Percentiles rank a stretch among this genome's conserved stretches.
These are phyloP conservation scores for Danielia oregonensis DNA, from an alignment of 805 yeast genomes.

Conservation along the genomic window DNA sequence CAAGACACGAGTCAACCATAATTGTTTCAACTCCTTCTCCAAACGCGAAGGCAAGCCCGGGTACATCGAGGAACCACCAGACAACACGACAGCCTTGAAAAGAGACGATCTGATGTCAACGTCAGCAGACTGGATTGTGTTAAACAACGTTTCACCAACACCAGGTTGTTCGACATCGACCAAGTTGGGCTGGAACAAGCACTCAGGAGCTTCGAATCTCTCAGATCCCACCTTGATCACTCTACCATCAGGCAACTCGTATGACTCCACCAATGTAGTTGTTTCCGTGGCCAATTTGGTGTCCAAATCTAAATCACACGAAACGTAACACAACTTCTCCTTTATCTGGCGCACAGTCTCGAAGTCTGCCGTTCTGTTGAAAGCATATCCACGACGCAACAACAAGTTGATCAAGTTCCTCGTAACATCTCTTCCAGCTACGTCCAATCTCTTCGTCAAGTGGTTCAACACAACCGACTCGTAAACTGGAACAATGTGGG, in stretches of 20 bases:
- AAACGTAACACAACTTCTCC: slow-evolving; percentile 92
- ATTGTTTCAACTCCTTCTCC: slow-evolving; percentile 93
- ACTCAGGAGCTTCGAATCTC: slow-evolving; percentile 95
- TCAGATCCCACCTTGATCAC: slow-evolving; percentile 91
- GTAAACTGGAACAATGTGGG: slow-evolving; percentile 97
- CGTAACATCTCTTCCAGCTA: slow-evolving; percentile 99
- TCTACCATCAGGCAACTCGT: slow-evolving; percentile 96
- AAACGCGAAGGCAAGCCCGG: slow-evolving; percentile 96
- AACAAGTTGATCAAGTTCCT: slow-evolving; percentile 86
- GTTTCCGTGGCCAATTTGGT: slow-evolving; percentile 86
- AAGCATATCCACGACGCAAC: slow-evolving; percentile 94
- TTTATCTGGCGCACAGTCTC: slow-evolving; percentile 98
- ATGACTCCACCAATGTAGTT: slow-evolving; percentile 87
- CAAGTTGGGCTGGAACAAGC: slow-evolving; percentile 91
- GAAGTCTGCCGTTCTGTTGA: slow-evolving; percentile 97
- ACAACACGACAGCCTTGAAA: slow-evolving; percentile 86
- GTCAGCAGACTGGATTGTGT: slow-evolving; percentile 92
- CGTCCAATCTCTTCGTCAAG: slow-evolving; percentile 86
- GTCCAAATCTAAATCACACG: slow-evolving; percentile 90
- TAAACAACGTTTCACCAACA: slow-evolving; percentile 87
- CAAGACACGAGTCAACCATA: slow-evolving; percentile 88
- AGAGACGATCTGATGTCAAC: slow-evolving; percentile 87
- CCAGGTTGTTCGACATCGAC: slow-evolving; percentile 98
- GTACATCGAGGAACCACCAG: slow-evolving; percentile 98
- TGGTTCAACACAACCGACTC: slow-evolving; percentile 96